Evolutionary conservation across 108 stramenopile genomes (phyloP).

Genomic region (Cyclotella baltica): DNA sequence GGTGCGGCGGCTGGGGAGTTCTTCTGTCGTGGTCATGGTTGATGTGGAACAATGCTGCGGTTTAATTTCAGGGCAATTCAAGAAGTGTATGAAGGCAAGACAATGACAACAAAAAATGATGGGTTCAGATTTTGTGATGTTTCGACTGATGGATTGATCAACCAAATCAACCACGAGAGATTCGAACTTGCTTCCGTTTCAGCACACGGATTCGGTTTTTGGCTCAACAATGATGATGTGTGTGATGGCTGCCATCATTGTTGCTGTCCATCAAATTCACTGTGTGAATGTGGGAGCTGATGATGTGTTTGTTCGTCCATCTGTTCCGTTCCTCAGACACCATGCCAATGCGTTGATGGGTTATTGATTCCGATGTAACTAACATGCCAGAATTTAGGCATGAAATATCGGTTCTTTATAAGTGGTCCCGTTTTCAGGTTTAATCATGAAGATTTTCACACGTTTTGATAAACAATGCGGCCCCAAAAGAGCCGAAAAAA

Average conservation of each 20-base stretch:
- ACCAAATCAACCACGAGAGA: background rate
- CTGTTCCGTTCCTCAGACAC: slow-evolving; percentile 11
- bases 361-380: background rate
- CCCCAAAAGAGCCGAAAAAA: too few species aligned
- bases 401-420: too few species aligned
- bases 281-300: background rate
- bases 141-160: background rate
- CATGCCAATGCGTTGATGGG: background rate
- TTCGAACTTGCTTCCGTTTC: slow-evolving; percentile 1
- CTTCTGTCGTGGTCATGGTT: slow-evolving; percentile 1
- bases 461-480: too few species aligned
- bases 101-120: background rate
- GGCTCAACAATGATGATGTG: background rate
- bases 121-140: background rate
- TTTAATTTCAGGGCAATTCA: background rate
- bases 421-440: too few species aligned
- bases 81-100: background rate
- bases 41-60: background rate
- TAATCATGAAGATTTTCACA: background rate
- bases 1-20: slow-evolving; percentile 5
- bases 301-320: slow-evolving; percentile 8
- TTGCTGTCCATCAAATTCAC: background rate
- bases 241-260: slow-evolving; percentile 1
- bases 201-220: background rate
- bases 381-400: background rate